These are phyloP conservation scores for Pestalotiopsis sp. DNA, from an alignment of 2,329 filamentous ascomycete genomes.

Conservation along the genomic window DNA sequence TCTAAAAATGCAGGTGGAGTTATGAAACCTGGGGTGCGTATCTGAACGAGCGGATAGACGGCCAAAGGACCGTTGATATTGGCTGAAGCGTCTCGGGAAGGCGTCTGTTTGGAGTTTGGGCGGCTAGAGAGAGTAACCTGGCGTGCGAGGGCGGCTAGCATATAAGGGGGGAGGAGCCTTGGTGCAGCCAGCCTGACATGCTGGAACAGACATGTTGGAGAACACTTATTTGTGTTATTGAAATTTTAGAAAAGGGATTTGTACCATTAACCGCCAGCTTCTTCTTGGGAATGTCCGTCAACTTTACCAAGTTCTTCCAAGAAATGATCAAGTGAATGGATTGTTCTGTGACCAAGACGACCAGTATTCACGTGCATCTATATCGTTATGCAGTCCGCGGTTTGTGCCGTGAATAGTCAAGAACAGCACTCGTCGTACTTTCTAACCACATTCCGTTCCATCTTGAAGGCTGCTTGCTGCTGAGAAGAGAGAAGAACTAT, in stretches of 20 bases:
- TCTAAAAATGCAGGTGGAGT: slow-evolving; percentile 35
- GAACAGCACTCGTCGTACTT: too few species aligned
- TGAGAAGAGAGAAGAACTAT: too few species aligned
- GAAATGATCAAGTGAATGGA: too few species aligned
- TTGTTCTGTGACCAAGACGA: too few species aligned
- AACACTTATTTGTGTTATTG: slow-evolving; percentile 23
- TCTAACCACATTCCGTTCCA: too few species aligned
- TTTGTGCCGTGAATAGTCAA: too few species aligned
- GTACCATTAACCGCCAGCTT: slow-evolving; percentile 39
- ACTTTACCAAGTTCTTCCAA: too few species aligned
- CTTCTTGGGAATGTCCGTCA: background rate
- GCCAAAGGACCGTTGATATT: slow-evolving; percentile 52
- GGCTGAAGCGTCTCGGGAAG: slow-evolving; percentile 46
- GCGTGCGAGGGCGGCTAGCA: slow-evolving; percentile 37
- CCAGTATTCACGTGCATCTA: too few species aligned
- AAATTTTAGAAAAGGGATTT: slow-evolving; percentile 32
- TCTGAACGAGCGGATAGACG: slow-evolving; percentile 47
- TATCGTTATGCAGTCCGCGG: too few species aligned
- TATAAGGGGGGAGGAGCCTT: slow-evolving; percentile 14
- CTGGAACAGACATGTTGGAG: slow-evolving; percentile 14
- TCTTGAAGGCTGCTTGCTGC: too few species aligned
- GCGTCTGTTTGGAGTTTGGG: slow-evolving; percentile 52
- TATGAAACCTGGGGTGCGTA: slow-evolving; percentile 57
- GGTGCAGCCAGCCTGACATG: background rate
- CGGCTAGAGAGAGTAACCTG: slow-evolving; percentile 42